Evolutionary conservation across 495 filamentous ascomycete species (phyloP), one percentile per base, ranked within the genome.

Genomic region (Rusavskia elegans): DNA sequence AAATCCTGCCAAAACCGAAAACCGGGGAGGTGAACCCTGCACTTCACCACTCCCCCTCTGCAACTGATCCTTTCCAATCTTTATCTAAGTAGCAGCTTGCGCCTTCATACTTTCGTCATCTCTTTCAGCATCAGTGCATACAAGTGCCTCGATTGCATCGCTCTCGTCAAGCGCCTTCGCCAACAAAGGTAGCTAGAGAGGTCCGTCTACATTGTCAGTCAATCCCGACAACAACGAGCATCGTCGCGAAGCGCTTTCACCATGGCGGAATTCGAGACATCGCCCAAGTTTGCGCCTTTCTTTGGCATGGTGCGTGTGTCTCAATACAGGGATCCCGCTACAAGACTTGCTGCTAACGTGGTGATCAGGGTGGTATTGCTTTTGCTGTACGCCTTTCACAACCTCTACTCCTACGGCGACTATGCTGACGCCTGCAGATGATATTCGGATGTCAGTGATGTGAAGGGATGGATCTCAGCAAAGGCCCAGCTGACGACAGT

Each of bases 241-340:
- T 39, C 23, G 36, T 30, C 23, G 36, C 20, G 46, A 54, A 44
- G 55, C 64, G 78, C 50, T 35, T 35, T 35, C 9, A 35, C 32
- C 53, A 88, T 85, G 82, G 72, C 76, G 50, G 81, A 83, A 50
- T 79, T 77, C 52, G 82, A 83, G 51, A 64, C 83, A 30, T 72
- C 83, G 45, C 92, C 93, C 52, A 85, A 86, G 67, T 96, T 95
- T 63, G 92, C 92, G 61, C 89, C 90, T 45, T 99, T 99, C 76
- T 80, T 97, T 63, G 93, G 93, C 71, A 87, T 97, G 81, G 93
- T 96, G 78, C 71, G 81, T 20, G 14, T 29, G 21, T 46, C 14
- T 6, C 10, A 32, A 27, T 14, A 35, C 13, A 3, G 9, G 0
- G 32, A 35, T 7, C 2, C 55, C 52, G 42, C 54, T 58, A 51